These are phyloP conservation scores for Schoenoplectus tabernaemontani DNA, from an alignment of 202 grass and related monocot genomes.

Conservation along the genomic window DNA sequence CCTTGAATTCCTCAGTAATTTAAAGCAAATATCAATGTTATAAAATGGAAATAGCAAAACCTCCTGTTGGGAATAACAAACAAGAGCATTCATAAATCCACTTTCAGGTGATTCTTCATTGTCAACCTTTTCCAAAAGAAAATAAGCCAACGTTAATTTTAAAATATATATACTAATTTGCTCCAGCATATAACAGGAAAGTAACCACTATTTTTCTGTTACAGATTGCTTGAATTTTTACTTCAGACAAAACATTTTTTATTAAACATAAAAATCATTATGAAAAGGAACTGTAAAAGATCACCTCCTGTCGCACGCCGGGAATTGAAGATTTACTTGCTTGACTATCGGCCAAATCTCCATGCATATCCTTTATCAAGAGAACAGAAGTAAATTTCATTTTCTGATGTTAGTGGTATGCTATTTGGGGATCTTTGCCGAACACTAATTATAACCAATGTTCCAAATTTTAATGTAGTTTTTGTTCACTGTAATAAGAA, in stretches of 20 bases:
- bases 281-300: neutral
- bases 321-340: neutral
- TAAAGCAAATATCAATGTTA: neutral
- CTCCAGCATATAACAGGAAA: slow-evolving; percentile 8
- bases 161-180: neutral
- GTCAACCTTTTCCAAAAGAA: slow-evolving; percentile 5
- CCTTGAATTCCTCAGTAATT: neutral
- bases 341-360: slow-evolving; percentile 1
- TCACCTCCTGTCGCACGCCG: neutral
- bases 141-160: neutral
- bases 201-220: neutral
- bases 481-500: neutral
- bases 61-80: neutral
- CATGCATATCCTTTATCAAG: neutral
- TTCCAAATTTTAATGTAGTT: neutral
- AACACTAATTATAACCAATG: neutral
- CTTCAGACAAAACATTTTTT: neutral
- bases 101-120: neutral
- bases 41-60: neutral
- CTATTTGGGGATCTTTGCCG: neutral
- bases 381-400: neutral
- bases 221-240: neutral
- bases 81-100: neutral
- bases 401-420: neutral
- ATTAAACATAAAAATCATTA: neutral